Base-by-base conservation (phyloP, 192 early-diverging fungal genomes). In the Coemansia sp. region DNA sequence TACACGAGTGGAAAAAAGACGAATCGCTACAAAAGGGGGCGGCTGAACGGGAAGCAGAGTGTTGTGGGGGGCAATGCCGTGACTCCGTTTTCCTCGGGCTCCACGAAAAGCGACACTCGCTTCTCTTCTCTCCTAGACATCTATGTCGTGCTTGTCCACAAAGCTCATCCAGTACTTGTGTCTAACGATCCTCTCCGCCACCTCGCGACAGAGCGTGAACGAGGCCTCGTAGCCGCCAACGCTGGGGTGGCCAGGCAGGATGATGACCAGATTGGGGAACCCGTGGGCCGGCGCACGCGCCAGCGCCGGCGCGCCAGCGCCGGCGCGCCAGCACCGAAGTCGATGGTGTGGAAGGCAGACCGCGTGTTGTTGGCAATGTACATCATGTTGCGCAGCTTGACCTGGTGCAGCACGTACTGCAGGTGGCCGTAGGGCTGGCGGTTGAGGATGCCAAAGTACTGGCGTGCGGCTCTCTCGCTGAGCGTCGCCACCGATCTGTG, bases 141-240 rank as follows among this genome's bases (percentile, higher is more conserved):
- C 32, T 18, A 38, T 39, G 9, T 40, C 39, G n/a, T n/a, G 39
- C 32, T 59, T 41, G 38, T 59, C 57, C 37, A 59, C 57, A 40
- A 59, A 59, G 57, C 39, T 41, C 57, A 59, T 59, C 57, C 57
- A 59, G n/a, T 40, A 59, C 10, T 59, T 40, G n/a, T 59, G 32
- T 5, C 39, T 38, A 5, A 59, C 16, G 11, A 59, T 40, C 13
- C 39, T n/a, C 13, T 59, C n/a, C 7, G 57, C 39, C 4, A 59
- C 57, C n/a, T 41, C 57, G 9, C 32, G 57, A 9, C 37, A 16
- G 2, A 59, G 57, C 13, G 32, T 59, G 39, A 59, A 59, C 4
- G 32, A 41, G 15, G 16, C 39, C 8, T 41, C 57, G n/a, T 59
- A 59, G 7, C 57, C 57, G n/a, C 57, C 57, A 41, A 59, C 57